phyloP scores from a whole-genome alignment of 495 filamentous ascomycete genomes.

The Aspergillus wentii region DNA sequence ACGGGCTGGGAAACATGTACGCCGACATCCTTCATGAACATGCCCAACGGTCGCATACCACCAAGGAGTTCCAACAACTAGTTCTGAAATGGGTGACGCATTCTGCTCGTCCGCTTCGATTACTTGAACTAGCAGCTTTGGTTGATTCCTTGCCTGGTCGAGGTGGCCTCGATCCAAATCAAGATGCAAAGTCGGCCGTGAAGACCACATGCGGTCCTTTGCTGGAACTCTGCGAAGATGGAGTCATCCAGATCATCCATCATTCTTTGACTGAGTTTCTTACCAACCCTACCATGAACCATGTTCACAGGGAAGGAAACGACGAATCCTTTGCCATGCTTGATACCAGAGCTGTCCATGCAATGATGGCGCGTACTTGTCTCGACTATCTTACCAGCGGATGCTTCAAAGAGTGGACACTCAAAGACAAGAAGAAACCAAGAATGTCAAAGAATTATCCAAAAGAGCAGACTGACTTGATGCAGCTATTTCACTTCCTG shows the following conservation, averaged over 20 bases:
- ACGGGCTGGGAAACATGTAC: conserved; percentile 39
- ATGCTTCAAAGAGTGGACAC: background rate
- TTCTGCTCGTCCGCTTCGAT: conserved; percentile 41
- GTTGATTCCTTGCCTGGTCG: conserved; percentile 12
- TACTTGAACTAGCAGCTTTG: conserved; percentile 42
- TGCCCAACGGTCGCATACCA: conserved; percentile 22
- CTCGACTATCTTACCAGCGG: background rate
- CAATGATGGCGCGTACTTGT: background rate
- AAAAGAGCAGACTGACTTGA: background rate
- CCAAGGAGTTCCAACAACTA: conserved; percentile 29
- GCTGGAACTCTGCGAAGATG: conserved; percentile 44
- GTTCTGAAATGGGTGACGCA: conserved; percentile 45
- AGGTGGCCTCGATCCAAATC: background rate
- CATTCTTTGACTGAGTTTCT: conserved; percentile 52
- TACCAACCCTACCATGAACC: background rate
- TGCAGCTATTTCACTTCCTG: conserved; percentile 16
- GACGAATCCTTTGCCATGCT: background rate
- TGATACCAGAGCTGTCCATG: background rate
- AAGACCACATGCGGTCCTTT: conserved; percentile 42
- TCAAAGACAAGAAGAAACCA: background rate
- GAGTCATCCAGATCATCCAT: conserved; percentile 46
- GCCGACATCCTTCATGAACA: conserved; percentile 38
- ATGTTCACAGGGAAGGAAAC: background rate
- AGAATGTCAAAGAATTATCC: too few species aligned
- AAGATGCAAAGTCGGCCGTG: conserved; percentile 21